Evolutionary conservation across 2,329 filamentous ascomycete species (phyloP).

Genomic region (Pezicula carpinea): DNA sequence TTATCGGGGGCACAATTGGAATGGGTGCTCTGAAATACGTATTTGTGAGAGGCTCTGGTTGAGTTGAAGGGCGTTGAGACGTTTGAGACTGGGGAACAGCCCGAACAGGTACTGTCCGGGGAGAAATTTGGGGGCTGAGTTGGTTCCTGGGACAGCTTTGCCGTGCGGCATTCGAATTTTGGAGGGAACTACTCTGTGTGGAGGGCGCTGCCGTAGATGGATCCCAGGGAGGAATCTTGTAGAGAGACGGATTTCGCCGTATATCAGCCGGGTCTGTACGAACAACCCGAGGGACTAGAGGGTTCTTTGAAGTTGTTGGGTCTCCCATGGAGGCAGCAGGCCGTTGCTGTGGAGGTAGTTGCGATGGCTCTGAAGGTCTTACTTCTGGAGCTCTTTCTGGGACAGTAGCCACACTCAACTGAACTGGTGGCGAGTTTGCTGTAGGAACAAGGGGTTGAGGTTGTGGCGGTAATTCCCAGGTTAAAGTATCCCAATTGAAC

Average conservation of each 20-base stretch:
- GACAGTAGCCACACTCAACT: no score
- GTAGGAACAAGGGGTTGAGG: no score
- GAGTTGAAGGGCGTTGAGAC: no score
- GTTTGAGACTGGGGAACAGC: no score
- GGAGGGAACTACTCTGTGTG: no score
- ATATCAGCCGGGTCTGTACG: constrained; percentile 12
- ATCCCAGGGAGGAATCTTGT: constrained; percentile 21
- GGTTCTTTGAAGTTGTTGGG: not conserved
- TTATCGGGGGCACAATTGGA: no score
- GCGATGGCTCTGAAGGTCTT: no score
- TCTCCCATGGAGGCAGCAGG: not conserved
- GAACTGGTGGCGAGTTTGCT: no score
- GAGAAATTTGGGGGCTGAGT: not conserved
- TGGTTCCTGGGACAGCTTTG: not conserved
- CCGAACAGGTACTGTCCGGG: not conserved
- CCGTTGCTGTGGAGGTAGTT: no score
- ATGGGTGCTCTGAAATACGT: no score
- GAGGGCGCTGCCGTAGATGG: not conserved
- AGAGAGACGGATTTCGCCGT: constrained; percentile 22
- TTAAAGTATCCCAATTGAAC: constrained; percentile 1
- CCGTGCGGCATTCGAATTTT: not conserved
- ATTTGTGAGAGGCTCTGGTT: no score
- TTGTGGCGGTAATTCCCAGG: not conserved
- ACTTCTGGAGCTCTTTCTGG: no score
- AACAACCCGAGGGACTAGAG: not conserved